Evolutionary conservation across 768 basidiomycete genomes (phyloP).

Genomic region (Trametes punicea): DNA sequence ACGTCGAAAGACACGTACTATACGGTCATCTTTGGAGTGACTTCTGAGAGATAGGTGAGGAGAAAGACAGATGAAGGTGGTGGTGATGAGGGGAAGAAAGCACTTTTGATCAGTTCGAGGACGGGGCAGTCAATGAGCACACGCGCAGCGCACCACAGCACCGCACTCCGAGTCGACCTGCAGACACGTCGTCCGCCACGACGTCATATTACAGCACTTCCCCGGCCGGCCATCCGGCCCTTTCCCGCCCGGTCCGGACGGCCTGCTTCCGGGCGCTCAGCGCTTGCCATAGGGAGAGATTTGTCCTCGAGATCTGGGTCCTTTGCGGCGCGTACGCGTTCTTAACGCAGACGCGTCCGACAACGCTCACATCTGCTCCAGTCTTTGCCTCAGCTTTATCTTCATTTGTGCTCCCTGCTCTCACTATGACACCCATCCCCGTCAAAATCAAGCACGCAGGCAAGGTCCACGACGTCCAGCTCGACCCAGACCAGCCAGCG

Average conservation of each 20-base stretch:
- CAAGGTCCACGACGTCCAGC: constrained; percentile 64
- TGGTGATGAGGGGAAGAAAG: background rate
- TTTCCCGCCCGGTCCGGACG: background rate
- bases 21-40: constrained; percentile 41
- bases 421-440: constrained; percentile 58
- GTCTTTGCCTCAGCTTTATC: background rate
- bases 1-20: constrained; percentile 33
- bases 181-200: constrained; percentile 20
- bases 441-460: constrained; percentile 92
- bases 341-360: constrained; percentile 8
- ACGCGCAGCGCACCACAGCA: constrained; percentile 5
- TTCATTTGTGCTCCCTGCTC: background rate
- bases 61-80: background rate
- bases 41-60: background rate
- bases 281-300: background rate
- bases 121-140: background rate
- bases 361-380: background rate
- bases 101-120: background rate
- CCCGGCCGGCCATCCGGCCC: no score
- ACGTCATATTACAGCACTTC: no score
- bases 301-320: constrained; percentile 16
- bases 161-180: constrained; percentile 3
- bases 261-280: background rate
- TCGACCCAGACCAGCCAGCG: constrained; percentile 71
- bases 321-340: constrained; percentile 8